Base-by-base conservation (phyloP, 108 stramenopile species). In the Pseudonitzschia pungens region DNA sequence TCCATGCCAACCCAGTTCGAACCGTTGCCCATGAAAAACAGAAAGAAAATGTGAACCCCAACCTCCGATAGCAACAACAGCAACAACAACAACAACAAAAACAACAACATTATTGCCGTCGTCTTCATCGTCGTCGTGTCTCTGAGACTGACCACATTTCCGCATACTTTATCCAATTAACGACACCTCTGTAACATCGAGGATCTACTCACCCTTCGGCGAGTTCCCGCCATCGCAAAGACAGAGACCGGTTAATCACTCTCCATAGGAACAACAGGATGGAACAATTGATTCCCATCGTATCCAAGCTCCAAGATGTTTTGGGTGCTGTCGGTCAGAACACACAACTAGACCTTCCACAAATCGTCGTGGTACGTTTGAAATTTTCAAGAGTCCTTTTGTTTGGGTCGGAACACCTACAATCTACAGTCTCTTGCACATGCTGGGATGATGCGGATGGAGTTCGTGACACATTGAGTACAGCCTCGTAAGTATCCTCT, bases 271-370 rank as follows among this genome's bases (percentile, higher is more conserved):
- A 70, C 36, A 59, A 33, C 21, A 77, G n/a, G 45, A 99, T 99
- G 99, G 97, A 98, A 71, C 89, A 97, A 65, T 85, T 98, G 22
- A 98, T 99, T 70, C 99, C 98, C 14, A 93, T 98, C n/a, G 96
- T 97, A 28, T 97, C 97, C 77, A 97, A 98, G 77, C 88, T 98
- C 4, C 98, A 99, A 84, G 99, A 99, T 77, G 98, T 98, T 57
- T 91, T 99, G 55, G 96, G 94, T 40, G 96, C 97, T 16, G 89
- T 98, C 60, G 98, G 98, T 22, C 91, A 89, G 63, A 90, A 88
- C 64, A 86, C 87, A 26, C 80, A 87, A 48, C 75, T 99, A 21
- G 98, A 98, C 76, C 86, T 99, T n/a, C 99, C 99, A 51, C 99
- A 99, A 75, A 99, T 99, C 67, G 97, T 97, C 20, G 98, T 97